Evolutionary conservation across 805 yeast species (phyloP), one percentile per base, ranked within the genome.

Genomic region (Pichia insulana): DNA sequence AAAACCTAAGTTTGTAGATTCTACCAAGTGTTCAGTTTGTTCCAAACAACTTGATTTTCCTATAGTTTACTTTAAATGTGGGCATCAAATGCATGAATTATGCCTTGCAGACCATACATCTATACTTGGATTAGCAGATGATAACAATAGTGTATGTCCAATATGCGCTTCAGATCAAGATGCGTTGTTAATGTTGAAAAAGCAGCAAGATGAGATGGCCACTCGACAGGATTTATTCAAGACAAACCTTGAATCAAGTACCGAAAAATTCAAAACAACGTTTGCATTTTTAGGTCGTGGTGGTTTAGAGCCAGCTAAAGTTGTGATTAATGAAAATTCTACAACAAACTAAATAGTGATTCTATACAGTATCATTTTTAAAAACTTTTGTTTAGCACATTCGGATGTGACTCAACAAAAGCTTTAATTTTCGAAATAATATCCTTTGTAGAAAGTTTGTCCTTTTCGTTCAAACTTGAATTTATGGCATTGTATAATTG

Each of bases 261-360:
- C 62, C 4, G 85, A 83, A 50, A 73, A 84, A 49, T 81, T 89
- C 59, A 81, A 78, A 54, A 80, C 80, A 3, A 73, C 90, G 40
- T 73, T 82, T 45, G 94, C 86, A 42, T 89, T 81, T 58, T 73
- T 89, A 36, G 95, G 96, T 2, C 74, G 88, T 44, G 98, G 98
- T 2, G 90, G 83, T 0, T 73, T 89, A 76, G 86, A 80, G 38
- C 60, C 61, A 17, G 49, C 60, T 2, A 50, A 43, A 17, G 38
- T 34, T 20, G 20, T 47, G 7, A 15, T n/a, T n/a, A 30, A n/a
- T 42, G 46, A n/a, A 22, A 36, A 31, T 22, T 22, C 25, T 17
- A 32, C 25, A 30, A 18, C 7, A 28, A 12, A 4, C 13, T 28
- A 28, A 11, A n/a, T n/a, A n/a, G n/a, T n/a, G n/a, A n/a, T n/a